Evolutionary conservation across 2,329 filamentous ascomycete genomes (phyloP), one percentile per base, ranked within the genome.

Genomic region (Ilyonectria sp.): DNA sequence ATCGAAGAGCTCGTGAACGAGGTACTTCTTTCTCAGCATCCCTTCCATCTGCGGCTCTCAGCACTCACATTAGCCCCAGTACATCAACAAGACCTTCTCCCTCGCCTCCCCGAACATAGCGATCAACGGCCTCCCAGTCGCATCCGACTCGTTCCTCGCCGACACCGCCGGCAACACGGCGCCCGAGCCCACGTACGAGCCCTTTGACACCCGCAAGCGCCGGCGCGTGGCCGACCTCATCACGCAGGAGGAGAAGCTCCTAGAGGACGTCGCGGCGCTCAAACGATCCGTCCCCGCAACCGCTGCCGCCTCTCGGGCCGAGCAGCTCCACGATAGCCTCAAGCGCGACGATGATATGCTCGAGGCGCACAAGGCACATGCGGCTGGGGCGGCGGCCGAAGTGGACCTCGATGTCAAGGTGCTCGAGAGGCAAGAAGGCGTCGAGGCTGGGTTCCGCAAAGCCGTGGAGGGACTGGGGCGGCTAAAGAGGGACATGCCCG

Each of bases 1-100:
- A 90, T 92, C 23, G 89, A 91, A 73, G 79, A 83, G 69, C 83
- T 91, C 2, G 87, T 92, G 13, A 83, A 89, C 62, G 85, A 90
- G 76, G 90, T 91, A 77, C 33, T 76, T 43, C 31, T 17, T 21
- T 6, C 17, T 19, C 35, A 26, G 49, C 44, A 9, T 15, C n/a
- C 6, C 35, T 3, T 26, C 29, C 37, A 26, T 53, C 29, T 15
- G 11, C 19, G 52, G n/a, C 33, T 3, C 7, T 19, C 19, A 56
- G 35, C 15, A 19, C 11, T 23, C 10, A 47, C 40, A 31, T 52
- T 23, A 4, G 13, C 5, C 47, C 8, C 44, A 91, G 89, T 92
- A 91, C 82, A 90, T 92, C 75, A 80, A 82, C 69, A 84, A 85
- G 55, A 90, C 89, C 13, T 91, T 91, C 79, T 82, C 82, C 60